Conservation (phyloP, 2,329 filamentous ascomycete species). For the Helminthosporium solani region DNA sequence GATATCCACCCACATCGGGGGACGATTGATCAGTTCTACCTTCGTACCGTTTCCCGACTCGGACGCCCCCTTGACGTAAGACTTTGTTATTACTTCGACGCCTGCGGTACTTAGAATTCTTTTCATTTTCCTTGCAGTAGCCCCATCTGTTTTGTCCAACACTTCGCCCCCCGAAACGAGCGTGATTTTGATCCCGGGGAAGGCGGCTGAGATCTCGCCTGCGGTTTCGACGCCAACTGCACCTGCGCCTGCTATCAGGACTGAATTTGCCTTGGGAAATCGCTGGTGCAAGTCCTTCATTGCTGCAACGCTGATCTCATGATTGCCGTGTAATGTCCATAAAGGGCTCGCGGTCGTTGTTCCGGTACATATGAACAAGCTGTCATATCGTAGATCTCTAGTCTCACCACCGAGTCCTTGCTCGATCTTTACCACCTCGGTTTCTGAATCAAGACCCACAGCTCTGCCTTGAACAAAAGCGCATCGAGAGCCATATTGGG, state of each 20-base stretch:
- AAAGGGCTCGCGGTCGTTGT: constrained; percentile 32
- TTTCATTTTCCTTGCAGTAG: constrained; percentile 26
- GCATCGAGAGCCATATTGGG: constrained; percentile 32
- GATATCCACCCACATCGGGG: constrained; percentile 28
- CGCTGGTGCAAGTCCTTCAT: constrained; percentile 27
- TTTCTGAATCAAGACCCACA: constrained; percentile 12
- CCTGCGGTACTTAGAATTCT: constrained; percentile 27
- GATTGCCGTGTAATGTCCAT: constrained; percentile 34
- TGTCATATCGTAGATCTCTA: constrained; percentile 27
- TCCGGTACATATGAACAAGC: constrained; percentile 40
- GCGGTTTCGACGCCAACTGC: constrained; percentile 40
- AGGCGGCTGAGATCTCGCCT: constrained; percentile 35
- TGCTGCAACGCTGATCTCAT: constrained; percentile 29
- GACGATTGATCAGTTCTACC: constrained; percentile 21
- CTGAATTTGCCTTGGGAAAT: constrained; percentile 26
- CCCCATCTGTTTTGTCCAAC: constrained; percentile 24
- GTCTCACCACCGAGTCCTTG: constrained; percentile 7
- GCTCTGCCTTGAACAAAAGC: constrained; percentile 34
- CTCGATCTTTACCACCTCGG: constrained; percentile 18
- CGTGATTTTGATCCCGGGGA: constrained; percentile 21
- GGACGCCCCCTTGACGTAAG: constrained; percentile 1
- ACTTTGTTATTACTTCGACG: constrained; percentile 27
- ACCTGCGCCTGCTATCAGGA: constrained; percentile 40
- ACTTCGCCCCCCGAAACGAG: constrained; percentile 32
- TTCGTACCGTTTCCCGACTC: not conserved